Percentiles rank a stretch among this genome's conserved stretches.
phyloP scores from a whole-genome alignment of 371 early-diverging fungal genomes.

The Dinochytrium kinnereticum region DNA sequence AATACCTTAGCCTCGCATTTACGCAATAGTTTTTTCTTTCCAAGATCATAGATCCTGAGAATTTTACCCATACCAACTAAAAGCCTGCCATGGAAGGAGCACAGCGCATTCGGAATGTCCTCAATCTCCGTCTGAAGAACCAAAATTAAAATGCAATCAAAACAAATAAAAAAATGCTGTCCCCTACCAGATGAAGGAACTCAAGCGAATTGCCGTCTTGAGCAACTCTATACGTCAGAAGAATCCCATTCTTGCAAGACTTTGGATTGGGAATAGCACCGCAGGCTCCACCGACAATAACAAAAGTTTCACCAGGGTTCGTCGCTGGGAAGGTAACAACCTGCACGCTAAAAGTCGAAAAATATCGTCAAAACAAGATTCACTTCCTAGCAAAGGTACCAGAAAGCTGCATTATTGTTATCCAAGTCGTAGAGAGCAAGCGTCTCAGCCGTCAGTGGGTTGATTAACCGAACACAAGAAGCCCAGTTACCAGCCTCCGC shows the following conservation, averaged over 20 bases:
- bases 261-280: conserved; percentile 76
- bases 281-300: conserved; percentile 87
- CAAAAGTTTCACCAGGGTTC: conserved; percentile 62
- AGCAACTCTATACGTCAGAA: conserved; percentile 77
- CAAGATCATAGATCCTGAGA: conserved; percentile 91
- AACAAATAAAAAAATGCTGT: too few species aligned
- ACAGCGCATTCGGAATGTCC: conserved; percentile 81
- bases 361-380: conserved; percentile 8
- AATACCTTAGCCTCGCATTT: conserved; percentile 82
- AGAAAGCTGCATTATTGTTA: conserved; percentile 87
- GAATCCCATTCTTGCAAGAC: conserved; percentile 68
- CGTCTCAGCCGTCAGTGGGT: conserved; percentile 82
- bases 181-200: conserved; percentile 76
- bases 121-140: conserved; percentile 74
- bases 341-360: conserved; percentile 59
- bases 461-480: conserved; percentile 79
- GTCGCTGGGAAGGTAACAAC: conserved; percentile 69
- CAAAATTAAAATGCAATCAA: not conserved
- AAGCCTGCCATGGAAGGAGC: conserved; percentile 87
- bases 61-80: conserved; percentile 87
- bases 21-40: conserved; percentile 87
- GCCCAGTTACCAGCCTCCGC: conserved; percentile 83
- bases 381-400: too few species aligned
- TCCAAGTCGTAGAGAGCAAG: conserved; percentile 74
- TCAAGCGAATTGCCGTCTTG: conserved; percentile 69